Conservation (phyloP, 495 filamentous ascomycete genomes). For the Podospora appendiculata region DNA sequence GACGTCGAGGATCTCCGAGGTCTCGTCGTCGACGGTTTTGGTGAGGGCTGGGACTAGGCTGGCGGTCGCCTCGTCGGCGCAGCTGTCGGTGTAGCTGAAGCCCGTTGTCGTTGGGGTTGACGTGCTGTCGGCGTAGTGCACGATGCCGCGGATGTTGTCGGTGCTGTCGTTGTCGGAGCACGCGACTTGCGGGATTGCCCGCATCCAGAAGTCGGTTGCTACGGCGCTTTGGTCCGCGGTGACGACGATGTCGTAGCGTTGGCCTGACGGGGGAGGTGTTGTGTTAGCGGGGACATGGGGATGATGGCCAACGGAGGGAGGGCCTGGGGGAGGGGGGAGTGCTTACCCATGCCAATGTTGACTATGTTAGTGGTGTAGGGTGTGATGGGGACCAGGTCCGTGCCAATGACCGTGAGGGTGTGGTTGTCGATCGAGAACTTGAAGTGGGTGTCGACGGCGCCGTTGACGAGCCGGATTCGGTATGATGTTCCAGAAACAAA, state of each 20-base stretch:
- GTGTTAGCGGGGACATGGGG: too few species aligned
- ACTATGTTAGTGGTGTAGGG: slow-evolving; percentile 34
- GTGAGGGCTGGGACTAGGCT: slow-evolving; percentile 20
- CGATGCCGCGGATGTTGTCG: slow-evolving; percentile 37
- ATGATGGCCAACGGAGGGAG: too few species aligned
- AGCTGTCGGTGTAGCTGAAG: background rate
- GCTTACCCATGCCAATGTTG: slow-evolving; percentile 42
- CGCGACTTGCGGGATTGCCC: slow-evolving; percentile 29
- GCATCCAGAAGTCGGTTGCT: slow-evolving; percentile 46
- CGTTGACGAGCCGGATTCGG: slow-evolving; percentile 44
- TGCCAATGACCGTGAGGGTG: slow-evolving; percentile 28
- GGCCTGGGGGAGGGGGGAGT: too few species aligned
- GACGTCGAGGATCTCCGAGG: slow-evolving; percentile 7
- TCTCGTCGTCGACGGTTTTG: too few species aligned
- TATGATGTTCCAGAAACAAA: slow-evolving; percentile 33
- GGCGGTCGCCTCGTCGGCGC: background rate
- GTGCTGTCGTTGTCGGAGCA: slow-evolving; percentile 30
- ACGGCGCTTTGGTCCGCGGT: slow-evolving; percentile 39
- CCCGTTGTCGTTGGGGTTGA: slow-evolving; percentile 19
- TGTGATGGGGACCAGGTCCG: slow-evolving; percentile 33
- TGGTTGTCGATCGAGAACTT: slow-evolving; percentile 5
- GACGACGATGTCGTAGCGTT: slow-evolving; percentile 59
- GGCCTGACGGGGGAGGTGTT: slow-evolving; percentile 7
- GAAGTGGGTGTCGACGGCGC: slow-evolving; percentile 23
- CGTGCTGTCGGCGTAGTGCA: slow-evolving; percentile 42